Evolutionary conservation across 345 rosid genomes (phyloP).

Genomic region (Combretum micranthum): DNA sequence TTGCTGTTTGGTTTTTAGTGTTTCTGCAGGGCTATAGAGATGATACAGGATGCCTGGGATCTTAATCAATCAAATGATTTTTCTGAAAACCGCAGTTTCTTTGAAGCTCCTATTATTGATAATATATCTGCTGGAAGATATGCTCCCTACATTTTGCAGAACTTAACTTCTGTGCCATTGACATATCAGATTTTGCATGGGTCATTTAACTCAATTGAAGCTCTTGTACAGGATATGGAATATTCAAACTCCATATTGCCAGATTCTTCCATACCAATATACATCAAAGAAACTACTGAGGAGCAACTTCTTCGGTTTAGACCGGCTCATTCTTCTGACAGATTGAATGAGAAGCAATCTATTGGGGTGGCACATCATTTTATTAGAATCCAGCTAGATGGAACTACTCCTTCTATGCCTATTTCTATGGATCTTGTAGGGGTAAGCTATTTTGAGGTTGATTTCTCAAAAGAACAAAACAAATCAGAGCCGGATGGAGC

Average conservation of each 20-base stretch:
- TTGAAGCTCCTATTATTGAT: slow-evolving; percentile 25
- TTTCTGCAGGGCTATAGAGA: slow-evolving; percentile 65
- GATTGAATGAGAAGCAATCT: slow-evolving; percentile 52
- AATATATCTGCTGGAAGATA: slow-evolving; percentile 46
- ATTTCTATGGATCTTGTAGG: slow-evolving; percentile 93
- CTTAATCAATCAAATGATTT: slow-evolving; percentile 27
- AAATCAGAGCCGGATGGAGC: slow-evolving; percentile 14
- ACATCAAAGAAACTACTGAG: slow-evolving; percentile 50
- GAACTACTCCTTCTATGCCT: slow-evolving; percentile 67
- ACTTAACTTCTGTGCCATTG: slow-evolving; percentile 79
- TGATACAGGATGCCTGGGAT: slow-evolving; percentile 61
- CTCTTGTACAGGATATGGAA: slow-evolving; percentile 33
- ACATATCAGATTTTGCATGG: slow-evolving; percentile 58
- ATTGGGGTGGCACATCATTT: slow-evolving; percentile 63
- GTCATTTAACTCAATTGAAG: slow-evolving; percentile 27
- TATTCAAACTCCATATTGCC: slow-evolving; percentile 53
- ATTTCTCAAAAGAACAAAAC: slow-evolving; percentile 56
- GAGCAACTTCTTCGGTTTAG: slow-evolving; percentile 44
- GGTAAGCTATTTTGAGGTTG: slow-evolving; percentile 73
- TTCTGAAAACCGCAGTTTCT: slow-evolving; percentile 30
- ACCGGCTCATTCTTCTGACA: slow-evolving; percentile 49
- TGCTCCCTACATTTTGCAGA: slow-evolving; percentile 87
- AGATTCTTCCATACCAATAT: slow-evolving; percentile 69
- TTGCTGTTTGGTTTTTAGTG: slow-evolving; percentile 32
- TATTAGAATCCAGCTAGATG: slow-evolving; percentile 74